These are phyloP conservation scores for Malus hybrid DNA, from an alignment of 331 rosid species.

Conservation along the genomic window DNA sequence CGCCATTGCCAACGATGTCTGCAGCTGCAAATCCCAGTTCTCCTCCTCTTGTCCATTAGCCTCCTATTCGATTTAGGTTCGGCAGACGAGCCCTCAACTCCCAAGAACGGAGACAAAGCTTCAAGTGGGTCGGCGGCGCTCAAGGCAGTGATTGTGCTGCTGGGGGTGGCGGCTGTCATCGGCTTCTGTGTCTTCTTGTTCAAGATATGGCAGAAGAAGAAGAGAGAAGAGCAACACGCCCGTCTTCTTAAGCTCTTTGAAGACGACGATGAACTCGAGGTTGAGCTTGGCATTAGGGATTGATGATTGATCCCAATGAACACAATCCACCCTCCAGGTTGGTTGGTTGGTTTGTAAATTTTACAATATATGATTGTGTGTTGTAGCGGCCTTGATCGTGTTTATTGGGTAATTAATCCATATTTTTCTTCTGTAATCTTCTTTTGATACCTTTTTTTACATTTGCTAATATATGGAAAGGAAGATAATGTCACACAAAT, in stretches of 20 bases:
- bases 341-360: conserved; percentile 20
- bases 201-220: conserved; percentile 79
- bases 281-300: conserved; percentile 81
- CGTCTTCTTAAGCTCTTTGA: conserved; percentile 85
- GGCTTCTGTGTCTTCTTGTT: conserved; percentile 47
- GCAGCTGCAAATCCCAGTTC: neutral
- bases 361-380: conserved; percentile 17
- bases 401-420: neutral
- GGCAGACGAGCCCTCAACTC: conserved; percentile 34
- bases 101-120: conserved; percentile 30
- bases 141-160: conserved; percentile 34
- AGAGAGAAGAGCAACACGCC: conserved; percentile 77
- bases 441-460: no score
- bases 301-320: conserved; percentile 16
- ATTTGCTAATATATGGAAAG: neutral
- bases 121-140: conserved; percentile 36
- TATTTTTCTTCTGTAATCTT: neutral
- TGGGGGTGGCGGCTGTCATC: conserved; percentile 36
- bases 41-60: neutral
- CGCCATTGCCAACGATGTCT: neutral
- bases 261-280: conserved; percentile 91
- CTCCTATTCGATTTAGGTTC: conserved; percentile 10
- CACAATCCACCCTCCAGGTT: no score
- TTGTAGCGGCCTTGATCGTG: neutral
- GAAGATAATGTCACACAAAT: neutral